phyloP scores from a whole-genome alignment of 331 rosid genomes.

The Arachis monticola region DNA sequence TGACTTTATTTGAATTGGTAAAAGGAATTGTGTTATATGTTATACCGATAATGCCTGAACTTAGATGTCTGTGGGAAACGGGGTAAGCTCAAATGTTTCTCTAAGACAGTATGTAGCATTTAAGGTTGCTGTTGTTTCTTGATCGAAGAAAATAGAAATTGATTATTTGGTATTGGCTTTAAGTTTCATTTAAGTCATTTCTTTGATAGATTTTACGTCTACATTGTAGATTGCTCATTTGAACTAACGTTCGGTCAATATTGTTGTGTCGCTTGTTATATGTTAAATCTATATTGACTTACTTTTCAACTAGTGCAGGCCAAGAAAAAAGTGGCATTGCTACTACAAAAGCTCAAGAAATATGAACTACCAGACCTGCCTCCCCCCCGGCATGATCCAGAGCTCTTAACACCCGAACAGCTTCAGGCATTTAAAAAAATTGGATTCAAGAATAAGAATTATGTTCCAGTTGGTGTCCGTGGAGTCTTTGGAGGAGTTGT shows the following conservation, averaged over 20 bases:
- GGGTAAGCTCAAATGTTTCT: conserved; percentile 12
- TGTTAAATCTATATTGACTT: conserved; percentile 33
- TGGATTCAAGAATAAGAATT: conserved; percentile 92
- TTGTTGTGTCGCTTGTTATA: conserved; percentile 8
- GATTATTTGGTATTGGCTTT: background rate
- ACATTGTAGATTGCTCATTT: conserved; percentile 12
- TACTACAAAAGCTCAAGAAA: conserved; percentile 90
- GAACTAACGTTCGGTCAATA: conserved; percentile 10
- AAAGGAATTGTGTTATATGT: background rate
- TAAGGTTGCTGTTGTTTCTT: conserved; percentile 24
- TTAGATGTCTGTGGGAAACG: background rate
- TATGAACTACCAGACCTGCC: conserved; percentile 96
- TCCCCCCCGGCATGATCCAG: conserved; percentile 89
- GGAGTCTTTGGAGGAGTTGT: conserved; percentile 99
- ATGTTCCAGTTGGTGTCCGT: conserved; percentile 97
- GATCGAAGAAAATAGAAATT: background rate
- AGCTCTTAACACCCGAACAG: conserved; percentile 83
- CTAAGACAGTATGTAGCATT: background rate
- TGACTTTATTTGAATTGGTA: background rate
- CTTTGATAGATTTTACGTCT: background rate
- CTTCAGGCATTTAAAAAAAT: conserved; percentile 89
- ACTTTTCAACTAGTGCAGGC: conserved; percentile 62
- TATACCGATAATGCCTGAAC: conserved; percentile 4
- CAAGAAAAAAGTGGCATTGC: conserved; percentile 93
- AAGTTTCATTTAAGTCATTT: conserved; percentile 12